A percentile compares a stretch with the other conserved stretches of the same genome.
Evolutionary conservation across 352 stramenopile species (phyloP).

Genomic region (Globisporangium alternatum): DNA sequence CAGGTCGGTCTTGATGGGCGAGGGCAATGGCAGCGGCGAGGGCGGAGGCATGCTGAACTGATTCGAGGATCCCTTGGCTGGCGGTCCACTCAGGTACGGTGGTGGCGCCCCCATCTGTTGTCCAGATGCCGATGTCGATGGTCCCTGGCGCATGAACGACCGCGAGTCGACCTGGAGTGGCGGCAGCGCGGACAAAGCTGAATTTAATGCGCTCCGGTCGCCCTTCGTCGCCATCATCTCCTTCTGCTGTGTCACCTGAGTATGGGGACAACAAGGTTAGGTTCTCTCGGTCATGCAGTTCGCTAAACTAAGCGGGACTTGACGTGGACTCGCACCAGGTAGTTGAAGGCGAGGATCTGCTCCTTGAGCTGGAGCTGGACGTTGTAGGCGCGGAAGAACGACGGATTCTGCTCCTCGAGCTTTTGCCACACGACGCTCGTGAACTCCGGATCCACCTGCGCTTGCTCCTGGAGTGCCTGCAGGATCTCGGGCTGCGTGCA

Average conservation of each 20-base stretch:
- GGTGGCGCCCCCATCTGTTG: not conserved
- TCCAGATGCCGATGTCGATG: not conserved
- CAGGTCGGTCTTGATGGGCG: slow-evolving; percentile 82
- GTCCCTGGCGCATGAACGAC: slow-evolving; percentile 20
- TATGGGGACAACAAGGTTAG: not conserved
- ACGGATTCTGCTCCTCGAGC: slow-evolving; percentile 88
- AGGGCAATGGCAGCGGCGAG: slow-evolving; percentile 62
- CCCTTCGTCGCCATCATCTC: slow-evolving; percentile 56
- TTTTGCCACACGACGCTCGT: slow-evolving; percentile 90
- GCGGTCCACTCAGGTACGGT: not conserved
- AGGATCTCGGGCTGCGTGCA: slow-evolving; percentile 56
- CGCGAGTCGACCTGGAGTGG: slow-evolving; percentile 26
- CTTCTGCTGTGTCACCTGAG: slow-evolving; percentile 65
- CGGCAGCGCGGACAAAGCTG: slow-evolving; percentile 21
- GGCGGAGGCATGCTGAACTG: slow-evolving; percentile 12
- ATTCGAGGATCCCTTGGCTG: not conserved
- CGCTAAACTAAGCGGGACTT: no score
- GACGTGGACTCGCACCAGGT: slow-evolving; percentile 52
- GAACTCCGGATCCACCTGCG: slow-evolving; percentile 82
- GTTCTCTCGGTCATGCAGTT: not conserved
- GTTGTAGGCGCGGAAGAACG: slow-evolving; percentile 87
- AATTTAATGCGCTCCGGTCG: slow-evolving; percentile 23
- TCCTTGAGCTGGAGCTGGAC: slow-evolving; percentile 87
- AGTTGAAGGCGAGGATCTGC: slow-evolving; percentile 91
- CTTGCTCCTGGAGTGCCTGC: slow-evolving; percentile 57